phyloP scores from a whole-genome alignment of 169 alveolate genomes.

The Cyclospora cayetanensis region DNA sequence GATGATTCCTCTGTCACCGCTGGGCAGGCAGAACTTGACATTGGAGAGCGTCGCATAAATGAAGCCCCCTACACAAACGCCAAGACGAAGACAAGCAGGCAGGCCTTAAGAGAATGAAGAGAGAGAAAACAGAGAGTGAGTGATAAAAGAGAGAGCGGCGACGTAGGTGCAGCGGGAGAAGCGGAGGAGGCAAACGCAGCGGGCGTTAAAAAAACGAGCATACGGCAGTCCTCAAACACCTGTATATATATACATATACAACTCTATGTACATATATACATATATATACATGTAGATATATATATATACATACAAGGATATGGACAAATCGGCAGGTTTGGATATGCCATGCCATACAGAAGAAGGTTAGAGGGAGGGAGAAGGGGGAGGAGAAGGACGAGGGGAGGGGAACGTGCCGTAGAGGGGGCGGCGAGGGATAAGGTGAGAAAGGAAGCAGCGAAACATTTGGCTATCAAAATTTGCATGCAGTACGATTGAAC shows the following conservation, averaged over 20 bases:
- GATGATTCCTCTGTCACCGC: conserved; percentile 81
- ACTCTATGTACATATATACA: too few relatives aligned
- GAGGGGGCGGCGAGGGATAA: too few relatives aligned
- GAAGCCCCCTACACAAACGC: conserved; percentile 69
- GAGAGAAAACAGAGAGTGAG: not conserved
- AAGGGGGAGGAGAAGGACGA: too few relatives aligned
- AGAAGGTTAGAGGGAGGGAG: too few relatives aligned
- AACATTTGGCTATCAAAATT: too few relatives aligned
- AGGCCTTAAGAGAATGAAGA: not conserved
- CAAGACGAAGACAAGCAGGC: not conserved
- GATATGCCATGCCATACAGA: not conserved
- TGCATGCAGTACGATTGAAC: too few relatives aligned
- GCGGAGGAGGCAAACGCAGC: too few relatives aligned
- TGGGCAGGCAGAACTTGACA: conserved; percentile 78
- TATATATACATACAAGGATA: not conserved
- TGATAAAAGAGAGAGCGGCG: not conserved
- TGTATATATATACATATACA: not conserved
- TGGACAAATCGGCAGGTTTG: not conserved
- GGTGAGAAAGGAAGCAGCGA: too few relatives aligned
- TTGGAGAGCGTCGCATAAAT: conserved; percentile 79
- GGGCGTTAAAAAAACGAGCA: too few relatives aligned
- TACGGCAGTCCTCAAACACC: not conserved
- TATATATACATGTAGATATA: too few relatives aligned
- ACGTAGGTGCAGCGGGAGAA: too few relatives aligned
- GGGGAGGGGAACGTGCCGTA: too few relatives aligned